phyloP scores from a whole-genome alignment of 2,329 filamentous ascomycete species.

The Westerdykella sp. region DNA sequence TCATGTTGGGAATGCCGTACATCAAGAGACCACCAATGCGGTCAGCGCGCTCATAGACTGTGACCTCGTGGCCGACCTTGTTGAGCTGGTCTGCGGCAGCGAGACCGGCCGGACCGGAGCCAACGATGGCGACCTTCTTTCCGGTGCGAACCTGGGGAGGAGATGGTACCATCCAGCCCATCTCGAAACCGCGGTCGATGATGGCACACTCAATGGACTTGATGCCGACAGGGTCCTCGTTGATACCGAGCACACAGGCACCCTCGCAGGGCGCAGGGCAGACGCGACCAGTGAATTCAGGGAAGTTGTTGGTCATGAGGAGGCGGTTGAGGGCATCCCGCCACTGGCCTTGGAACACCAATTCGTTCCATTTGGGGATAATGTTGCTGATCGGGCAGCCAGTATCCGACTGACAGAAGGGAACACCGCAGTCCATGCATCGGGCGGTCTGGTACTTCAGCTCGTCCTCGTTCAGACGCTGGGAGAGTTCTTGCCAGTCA shows the following conservation, averaged over 20 bases:
- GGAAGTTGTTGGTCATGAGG: conserved; percentile 97
- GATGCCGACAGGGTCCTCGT: conserved; percentile 94
- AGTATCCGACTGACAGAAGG: conserved; percentile 94
- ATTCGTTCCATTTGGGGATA: conserved; percentile 93
- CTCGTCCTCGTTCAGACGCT: conserved; percentile 84
- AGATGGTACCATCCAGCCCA: conserved; percentile 91
- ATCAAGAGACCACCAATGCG: conserved; percentile 87
- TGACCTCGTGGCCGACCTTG: conserved; percentile 80
- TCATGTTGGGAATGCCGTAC: conserved; percentile 99
- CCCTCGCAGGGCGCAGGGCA: conserved; percentile 96
- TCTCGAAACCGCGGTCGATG: conserved; percentile 94
- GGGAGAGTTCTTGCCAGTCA: conserved; percentile 89
- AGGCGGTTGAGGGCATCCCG: conserved; percentile 84
- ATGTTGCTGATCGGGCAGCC: conserved; percentile 96
- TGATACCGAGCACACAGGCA: conserved; percentile 92
- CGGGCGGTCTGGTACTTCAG: conserved; percentile 94
- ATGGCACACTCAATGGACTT: conserved; percentile 98
- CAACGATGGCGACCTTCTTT: conserved; percentile 83
- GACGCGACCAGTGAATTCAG: conserved; percentile 94
- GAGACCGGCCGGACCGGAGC: conserved; percentile 86
- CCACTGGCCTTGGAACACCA: conserved; percentile 68
- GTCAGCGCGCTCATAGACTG: conserved; percentile 88
- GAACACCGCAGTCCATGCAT: conserved; percentile 98
- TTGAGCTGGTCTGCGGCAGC: conserved; percentile 91
- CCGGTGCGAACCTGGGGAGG: conserved; percentile 75